These are phyloP conservation scores for Psilocybe mexicana DNA, from an alignment of 1,284 basidiomycete species.

Conservation along the genomic window DNA sequence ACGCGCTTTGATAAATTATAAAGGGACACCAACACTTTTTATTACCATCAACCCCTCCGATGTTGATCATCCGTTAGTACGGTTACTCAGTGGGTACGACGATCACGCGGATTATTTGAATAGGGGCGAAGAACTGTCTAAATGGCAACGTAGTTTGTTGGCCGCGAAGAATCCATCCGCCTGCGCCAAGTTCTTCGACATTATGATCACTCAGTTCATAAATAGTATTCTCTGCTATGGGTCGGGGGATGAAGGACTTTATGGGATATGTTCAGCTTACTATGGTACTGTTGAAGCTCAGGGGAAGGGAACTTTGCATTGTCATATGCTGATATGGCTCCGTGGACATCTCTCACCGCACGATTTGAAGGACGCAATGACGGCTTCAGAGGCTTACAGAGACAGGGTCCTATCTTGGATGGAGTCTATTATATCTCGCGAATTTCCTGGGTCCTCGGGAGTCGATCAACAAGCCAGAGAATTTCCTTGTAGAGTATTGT, in stretches of 20 bases:
- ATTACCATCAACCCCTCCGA: slow-evolving; percentile 29
- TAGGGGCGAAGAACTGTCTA: slow-evolving; percentile 4
- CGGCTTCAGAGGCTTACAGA: not conserved
- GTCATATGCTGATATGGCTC: slow-evolving; percentile 29
- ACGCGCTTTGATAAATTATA: slow-evolving; percentile 17
- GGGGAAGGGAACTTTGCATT: slow-evolving; percentile 19
- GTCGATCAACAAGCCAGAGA: not conserved
- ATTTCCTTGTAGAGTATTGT: not conserved
- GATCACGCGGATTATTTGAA: slow-evolving; percentile 8
- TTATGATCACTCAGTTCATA: slow-evolving; percentile 20
- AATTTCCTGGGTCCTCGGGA: slow-evolving; percentile 1
- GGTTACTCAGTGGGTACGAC: slow-evolving; percentile 10
- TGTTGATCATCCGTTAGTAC: slow-evolving; percentile 18
- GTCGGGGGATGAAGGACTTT: slow-evolving; percentile 6
- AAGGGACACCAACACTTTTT: slow-evolving; percentile 25
- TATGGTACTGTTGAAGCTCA: slow-evolving; percentile 27
- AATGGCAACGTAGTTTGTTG: slow-evolving; percentile 12
- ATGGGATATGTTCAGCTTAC: slow-evolving; percentile 29
- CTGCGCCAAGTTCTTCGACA: slow-evolving; percentile 23
- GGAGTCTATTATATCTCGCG: slow-evolving; percentile 9
- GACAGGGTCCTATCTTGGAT: slow-evolving; percentile 6
- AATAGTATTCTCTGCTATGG: slow-evolving; percentile 14
- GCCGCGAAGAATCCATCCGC: slow-evolving; percentile 20
- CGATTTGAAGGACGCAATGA: slow-evolving; percentile 9
- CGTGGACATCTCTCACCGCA: slow-evolving; percentile 17